A percentile compares a stretch with the other conserved stretches of the same genome.
Conservation (phyloP, 2,329 filamentous ascomycete species). For the Coniochaeta sp. region DNA sequence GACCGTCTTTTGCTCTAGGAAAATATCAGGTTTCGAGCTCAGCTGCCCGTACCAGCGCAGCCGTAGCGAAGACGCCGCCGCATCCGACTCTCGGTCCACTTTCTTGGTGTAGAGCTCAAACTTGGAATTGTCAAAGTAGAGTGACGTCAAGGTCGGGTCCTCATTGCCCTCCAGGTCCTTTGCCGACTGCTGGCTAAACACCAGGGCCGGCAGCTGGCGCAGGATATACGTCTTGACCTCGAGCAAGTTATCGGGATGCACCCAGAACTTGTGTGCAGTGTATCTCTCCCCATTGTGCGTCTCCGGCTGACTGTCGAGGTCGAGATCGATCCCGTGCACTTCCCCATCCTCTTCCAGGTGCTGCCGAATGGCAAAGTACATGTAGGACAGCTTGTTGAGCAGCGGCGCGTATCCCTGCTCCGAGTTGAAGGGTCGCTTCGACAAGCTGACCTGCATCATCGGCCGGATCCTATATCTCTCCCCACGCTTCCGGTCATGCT, state of each 20-base stretch:
- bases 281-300: conserved; percentile 64
- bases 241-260: conserved; percentile 88
- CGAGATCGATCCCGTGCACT: conserved; percentile 34
- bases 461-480: conserved; percentile 81
- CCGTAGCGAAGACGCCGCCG: conserved; percentile 61
- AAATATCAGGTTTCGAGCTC: conserved; percentile 68
- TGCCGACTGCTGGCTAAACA: conserved; percentile 83
- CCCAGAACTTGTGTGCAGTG: conserved; percentile 91
- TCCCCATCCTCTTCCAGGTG: conserved; percentile 56
- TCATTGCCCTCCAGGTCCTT: conserved; percentile 74
- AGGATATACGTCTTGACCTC: conserved; percentile 96
- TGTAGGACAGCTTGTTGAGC: conserved; percentile 82
- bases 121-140: conserved; percentile 87
- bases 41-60: conserved; percentile 90
- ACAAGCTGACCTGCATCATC: conserved; percentile 81
- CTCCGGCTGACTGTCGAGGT: conserved; percentile 45
- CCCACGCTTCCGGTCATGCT: conserved; percentile 92
- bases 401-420: conserved; percentile 83
- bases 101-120: conserved; percentile 86
- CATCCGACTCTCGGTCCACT: conserved; percentile 66
- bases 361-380: conserved; percentile 92
- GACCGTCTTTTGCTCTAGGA: conserved; percentile 83
- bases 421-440: conserved; percentile 88
- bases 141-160: conserved; percentile 86
- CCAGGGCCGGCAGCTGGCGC: conserved; percentile 79